These are phyloP conservation scores for Rhodotorula kratochvilovae DNA, from an alignment of 768 basidiomycete genomes.

Conservation along the genomic window DNA sequence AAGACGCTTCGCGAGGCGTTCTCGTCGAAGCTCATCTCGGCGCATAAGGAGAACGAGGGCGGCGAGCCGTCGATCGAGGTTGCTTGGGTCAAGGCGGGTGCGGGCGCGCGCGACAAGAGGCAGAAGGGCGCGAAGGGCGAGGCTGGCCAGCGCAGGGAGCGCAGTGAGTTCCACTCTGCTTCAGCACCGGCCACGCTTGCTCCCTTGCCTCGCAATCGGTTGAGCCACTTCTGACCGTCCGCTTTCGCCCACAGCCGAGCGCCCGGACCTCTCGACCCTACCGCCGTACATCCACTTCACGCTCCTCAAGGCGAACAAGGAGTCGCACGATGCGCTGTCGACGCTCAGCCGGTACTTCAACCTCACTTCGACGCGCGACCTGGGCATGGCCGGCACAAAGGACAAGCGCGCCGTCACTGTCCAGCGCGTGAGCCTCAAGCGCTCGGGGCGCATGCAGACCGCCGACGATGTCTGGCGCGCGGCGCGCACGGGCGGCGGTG, in stretches of 20 bases:
- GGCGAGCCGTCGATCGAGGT: slow-evolving; percentile 29
- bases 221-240: not conserved
- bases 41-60: slow-evolving; percentile 53
- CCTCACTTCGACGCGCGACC: slow-evolving; percentile 64
- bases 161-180: not conserved
- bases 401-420: slow-evolving; percentile 96
- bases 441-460: slow-evolving; percentile 61
- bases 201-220: not conserved
- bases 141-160: not conserved
- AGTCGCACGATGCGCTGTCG: slow-evolving; percentile 87
- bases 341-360: slow-evolving; percentile 74
- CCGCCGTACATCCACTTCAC: slow-evolving; percentile 89
- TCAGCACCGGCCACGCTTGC: no score
- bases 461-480: slow-evolving; percentile 70
- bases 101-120: not conserved
- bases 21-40: slow-evolving; percentile 74
- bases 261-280: slow-evolving; percentile 27
- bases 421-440: slow-evolving; percentile 76
- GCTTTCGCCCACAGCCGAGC: not conserved
- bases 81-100: slow-evolving; percentile 9
- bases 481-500: slow-evolving; percentile 53
- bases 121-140: not conserved
- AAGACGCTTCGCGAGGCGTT: slow-evolving; percentile 74
- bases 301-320: slow-evolving; percentile 92
- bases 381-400: slow-evolving; percentile 91